Conservation (phyloP, 768 basidiomycete species). For the Termitomyces sp. region DNA sequence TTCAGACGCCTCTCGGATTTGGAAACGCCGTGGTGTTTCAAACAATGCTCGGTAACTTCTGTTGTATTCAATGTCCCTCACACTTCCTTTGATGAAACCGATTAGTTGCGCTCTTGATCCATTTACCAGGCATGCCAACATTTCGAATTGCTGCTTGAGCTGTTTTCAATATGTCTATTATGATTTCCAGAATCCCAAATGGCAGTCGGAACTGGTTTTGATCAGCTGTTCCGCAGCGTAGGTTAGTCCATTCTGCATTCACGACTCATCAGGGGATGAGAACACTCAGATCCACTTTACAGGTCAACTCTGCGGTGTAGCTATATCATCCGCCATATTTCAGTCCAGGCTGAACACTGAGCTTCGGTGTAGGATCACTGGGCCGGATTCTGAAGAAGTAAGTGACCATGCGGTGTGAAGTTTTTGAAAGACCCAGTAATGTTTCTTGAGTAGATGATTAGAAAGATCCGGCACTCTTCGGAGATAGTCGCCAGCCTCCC, state of each 20-base stretch:
- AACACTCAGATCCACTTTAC: neutral
- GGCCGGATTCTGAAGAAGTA: constrained; percentile 52
- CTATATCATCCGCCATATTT: constrained; percentile 64
- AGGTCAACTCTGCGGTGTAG: constrained; percentile 78
- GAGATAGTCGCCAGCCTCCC: constrained; percentile 50
- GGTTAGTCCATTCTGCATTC: constrained; percentile 33
- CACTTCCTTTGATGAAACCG: too few relatives aligned
- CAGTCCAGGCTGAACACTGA: constrained; percentile 54
- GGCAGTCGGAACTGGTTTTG: constrained; percentile 69
- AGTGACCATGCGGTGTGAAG: constrained; percentile 15
- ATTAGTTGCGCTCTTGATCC: constrained; percentile 60
- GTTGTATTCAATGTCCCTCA: too few relatives aligned
- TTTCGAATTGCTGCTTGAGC: too few relatives aligned
- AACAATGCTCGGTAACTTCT: constrained; percentile 57
- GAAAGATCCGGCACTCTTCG: constrained; percentile 57
- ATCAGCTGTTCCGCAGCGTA: constrained; percentile 62
- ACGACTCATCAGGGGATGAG: neutral
- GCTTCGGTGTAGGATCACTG: constrained; percentile 48
- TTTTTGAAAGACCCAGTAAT: too few relatives aligned
- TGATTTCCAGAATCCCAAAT: constrained; percentile 46
- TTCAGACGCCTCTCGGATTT: constrained; percentile 68
- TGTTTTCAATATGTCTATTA: too few relatives aligned
- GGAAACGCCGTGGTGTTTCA: constrained; percentile 71
- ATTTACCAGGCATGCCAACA: constrained; percentile 59
- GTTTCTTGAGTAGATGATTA: constrained; percentile 41